Evolutionary conservation across 306 rosid genomes (phyloP).

Genomic region (Hylodesmum podocarpum): DNA sequence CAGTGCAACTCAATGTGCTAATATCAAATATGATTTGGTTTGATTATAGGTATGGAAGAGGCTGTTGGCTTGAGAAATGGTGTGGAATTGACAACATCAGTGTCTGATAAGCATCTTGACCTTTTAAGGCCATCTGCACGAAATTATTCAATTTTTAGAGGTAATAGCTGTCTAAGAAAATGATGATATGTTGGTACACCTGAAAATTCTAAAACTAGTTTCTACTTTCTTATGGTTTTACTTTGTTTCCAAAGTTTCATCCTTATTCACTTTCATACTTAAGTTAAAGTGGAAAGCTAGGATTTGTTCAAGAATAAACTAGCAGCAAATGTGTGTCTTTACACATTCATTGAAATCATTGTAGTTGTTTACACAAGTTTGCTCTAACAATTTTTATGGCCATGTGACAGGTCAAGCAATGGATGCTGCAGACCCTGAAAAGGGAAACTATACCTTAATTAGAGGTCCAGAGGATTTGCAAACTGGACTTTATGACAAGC

Average conservation of each 20-base stretch:
- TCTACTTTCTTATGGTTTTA: not conserved
- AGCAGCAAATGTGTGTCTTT: not conserved
- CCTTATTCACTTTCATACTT: not conserved
- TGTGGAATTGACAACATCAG: slow-evolving; percentile 62
- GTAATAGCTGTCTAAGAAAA: slow-evolving; percentile 31
- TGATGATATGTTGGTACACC: not conserved
- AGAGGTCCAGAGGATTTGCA: slow-evolving; percentile 77
- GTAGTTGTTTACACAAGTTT: slow-evolving; percentile 15
- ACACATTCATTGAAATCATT: not conserved
- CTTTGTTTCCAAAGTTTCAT: not conserved
- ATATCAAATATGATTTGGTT: slow-evolving; percentile 30
- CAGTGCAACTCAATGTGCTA: not conserved
- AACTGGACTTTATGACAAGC: slow-evolving; percentile 74
- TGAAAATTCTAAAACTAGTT: not conserved
- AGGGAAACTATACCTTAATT: slow-evolving; percentile 63
- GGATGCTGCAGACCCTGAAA: slow-evolving; percentile 54
- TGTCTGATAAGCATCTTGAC: slow-evolving; percentile 65
- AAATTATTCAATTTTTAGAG: slow-evolving; percentile 67
- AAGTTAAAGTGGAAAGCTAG: slow-evolving; percentile 4
- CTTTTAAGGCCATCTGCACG: slow-evolving; percentile 75
- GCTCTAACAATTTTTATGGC: slow-evolving; percentile 32
- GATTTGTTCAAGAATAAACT: not conserved
- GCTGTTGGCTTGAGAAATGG: slow-evolving; percentile 43
- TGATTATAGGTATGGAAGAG: slow-evolving; percentile 46
- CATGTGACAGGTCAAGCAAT: slow-evolving; percentile 62